phyloP scores from a whole-genome alignment of 768 basidiomycete genomes.

The Phaeolepiota aurea region DNA sequence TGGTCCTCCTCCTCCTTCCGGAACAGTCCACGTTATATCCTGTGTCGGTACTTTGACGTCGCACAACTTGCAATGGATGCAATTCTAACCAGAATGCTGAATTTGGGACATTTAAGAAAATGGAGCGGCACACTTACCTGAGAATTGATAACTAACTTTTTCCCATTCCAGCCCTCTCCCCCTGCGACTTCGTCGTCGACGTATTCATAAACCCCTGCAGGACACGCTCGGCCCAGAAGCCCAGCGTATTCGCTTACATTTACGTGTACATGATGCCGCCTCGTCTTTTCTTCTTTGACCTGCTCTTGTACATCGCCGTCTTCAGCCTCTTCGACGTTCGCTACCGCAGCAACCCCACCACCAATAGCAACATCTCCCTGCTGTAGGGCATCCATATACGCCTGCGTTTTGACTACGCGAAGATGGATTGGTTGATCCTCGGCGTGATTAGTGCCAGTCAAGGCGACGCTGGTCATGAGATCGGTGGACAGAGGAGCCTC shows the following conservation, averaged over 20 bases:
- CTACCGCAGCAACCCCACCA: conserved; percentile 18
- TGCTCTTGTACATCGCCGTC: conserved; percentile 13
- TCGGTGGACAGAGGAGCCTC: conserved; percentile 91
- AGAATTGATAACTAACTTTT: conserved; percentile 92
- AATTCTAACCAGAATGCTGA: no score
- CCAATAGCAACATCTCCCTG: conserved; percentile 19
- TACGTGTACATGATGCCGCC: conserved; percentile 59
- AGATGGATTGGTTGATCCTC: conserved; percentile 94
- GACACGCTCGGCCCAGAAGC: conserved; percentile 83
- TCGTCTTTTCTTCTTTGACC: conserved; percentile 30
- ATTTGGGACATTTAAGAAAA: neutral
- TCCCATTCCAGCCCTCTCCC: conserved; percentile 63
- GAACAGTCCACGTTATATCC: conserved; percentile 95
- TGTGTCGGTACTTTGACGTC: conserved; percentile 95
- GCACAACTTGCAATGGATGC: conserved; percentile 92
- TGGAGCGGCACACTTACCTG: conserved; percentile 52
- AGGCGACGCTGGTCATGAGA: conserved; percentile 78
- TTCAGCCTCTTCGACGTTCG: conserved; percentile 15
- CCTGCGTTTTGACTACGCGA: conserved; percentile 40
- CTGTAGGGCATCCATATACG: conserved; percentile 17
- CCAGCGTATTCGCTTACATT: conserved; percentile 83
- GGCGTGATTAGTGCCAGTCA: conserved; percentile 94
- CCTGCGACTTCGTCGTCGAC: conserved; percentile 39
- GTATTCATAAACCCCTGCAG: conserved; percentile 58
- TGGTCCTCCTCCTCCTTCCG: conserved; percentile 94